Evolutionary conservation across 2,329 filamentous ascomycete genomes (phyloP), one percentile per base, ranked within the genome.

Genomic region (Ustulina deusta): DNA sequence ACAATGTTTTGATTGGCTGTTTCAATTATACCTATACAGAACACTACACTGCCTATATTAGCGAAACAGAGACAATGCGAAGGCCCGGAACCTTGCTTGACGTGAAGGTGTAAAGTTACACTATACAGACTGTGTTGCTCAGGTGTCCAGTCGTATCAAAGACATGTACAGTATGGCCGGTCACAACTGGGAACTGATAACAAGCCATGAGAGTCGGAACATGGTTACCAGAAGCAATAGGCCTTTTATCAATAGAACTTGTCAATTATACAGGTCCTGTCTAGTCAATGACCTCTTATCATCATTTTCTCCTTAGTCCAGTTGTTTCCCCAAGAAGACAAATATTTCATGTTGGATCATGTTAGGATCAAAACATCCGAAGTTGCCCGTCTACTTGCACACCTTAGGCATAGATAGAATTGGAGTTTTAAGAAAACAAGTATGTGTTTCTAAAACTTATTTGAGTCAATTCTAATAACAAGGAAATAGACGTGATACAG

Each of bases 281-380:
- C 22, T 54, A 20, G 52, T n/a, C 36, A 49, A 2, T 38, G 10
- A 27, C 1, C 6, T 40, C 15, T 15, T 40, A 56, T 27, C 42
- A 49, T 32, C 22, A 51, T 32, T 42, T 29, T 32, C 25, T 52
- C 36, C 27, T n/a, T 49, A 54, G 32, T 34, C 29, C 13, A 20
- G 6, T 40, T 57, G 36, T 11, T 5, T 63, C 5, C 32, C 10
- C 46, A 3, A 13, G 15, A 29, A 25, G 13, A 49, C 11, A 29
- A 27, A 13, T 40, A 38, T 49, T n/a, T 51, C 25, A 38, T 27
- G 4, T 27, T 42, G 40, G n/a, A 64, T 54, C 13, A 46, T 34
- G 25, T 52, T 52, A 48, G 51, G 11, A n/a, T 52, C 15, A 59
- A 59, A 63, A 40, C 54, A 62, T 66, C 60, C 60, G 59, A 66